Conservation (phyloP, 768 basidiomycete species). For the Leccinum rimulosum region DNA sequence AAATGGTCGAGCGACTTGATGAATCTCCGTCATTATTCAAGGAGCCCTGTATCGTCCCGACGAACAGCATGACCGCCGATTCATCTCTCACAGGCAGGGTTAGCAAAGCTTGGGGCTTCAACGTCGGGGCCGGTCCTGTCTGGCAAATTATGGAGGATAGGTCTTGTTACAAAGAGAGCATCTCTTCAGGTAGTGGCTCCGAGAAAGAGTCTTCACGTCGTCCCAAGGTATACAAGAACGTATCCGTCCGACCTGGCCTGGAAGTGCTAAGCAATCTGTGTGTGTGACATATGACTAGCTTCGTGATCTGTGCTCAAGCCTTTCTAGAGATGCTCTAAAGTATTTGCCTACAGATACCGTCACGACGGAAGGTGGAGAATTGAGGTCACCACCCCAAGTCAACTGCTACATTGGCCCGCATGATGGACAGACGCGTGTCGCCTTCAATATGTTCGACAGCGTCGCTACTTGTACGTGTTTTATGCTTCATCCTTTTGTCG, state of each 20-base stretch:
- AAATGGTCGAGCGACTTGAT: constrained; percentile 57
- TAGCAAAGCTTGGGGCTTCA: constrained; percentile 70
- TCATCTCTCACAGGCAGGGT: constrained; percentile 49
- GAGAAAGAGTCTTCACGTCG: constrained; percentile 50
- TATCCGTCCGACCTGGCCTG: constrained; percentile 46
- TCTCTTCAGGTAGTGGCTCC: constrained; percentile 21
- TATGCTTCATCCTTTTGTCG: constrained; percentile 10
- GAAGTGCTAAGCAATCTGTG: constrained; percentile 47
- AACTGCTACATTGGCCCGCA: constrained; percentile 68
- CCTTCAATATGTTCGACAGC: constrained; percentile 55
- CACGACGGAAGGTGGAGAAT: constrained; percentile 49
- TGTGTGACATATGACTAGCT: constrained; percentile 36
- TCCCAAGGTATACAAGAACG: constrained; percentile 54
- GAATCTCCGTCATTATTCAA: constrained; percentile 50
- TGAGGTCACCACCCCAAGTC: constrained; percentile 52
- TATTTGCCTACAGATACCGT: constrained; percentile 58
- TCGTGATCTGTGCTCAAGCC: constrained; percentile 5
- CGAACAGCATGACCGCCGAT: constrained; percentile 55
- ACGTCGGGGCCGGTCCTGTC: constrained; percentile 70
- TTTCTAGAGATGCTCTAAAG: constrained; percentile 47
- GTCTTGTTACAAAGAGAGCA: constrained; percentile 71
- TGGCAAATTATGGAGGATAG: constrained; percentile 81
- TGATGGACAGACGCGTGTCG: constrained; percentile 46
- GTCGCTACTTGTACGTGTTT: constrained; percentile 59
- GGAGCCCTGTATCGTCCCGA: constrained; percentile 39